phyloP scores from a whole-genome alignment of 768 basidiomycete species.

The Leccinum broughii region DNA sequence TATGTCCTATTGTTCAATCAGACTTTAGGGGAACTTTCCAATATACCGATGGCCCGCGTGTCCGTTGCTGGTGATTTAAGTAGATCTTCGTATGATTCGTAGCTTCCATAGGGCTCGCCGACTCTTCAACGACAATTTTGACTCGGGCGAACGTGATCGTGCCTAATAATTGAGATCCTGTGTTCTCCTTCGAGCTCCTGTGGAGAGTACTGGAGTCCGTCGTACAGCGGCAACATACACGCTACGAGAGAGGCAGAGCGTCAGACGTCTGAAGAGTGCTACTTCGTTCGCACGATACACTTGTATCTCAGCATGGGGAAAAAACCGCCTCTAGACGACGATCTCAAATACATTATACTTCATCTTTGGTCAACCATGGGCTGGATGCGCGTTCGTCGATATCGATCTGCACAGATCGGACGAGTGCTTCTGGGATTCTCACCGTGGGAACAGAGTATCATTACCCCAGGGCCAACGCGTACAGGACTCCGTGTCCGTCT shows the following conservation, averaged over 20 bases:
- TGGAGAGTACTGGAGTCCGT: neutral
- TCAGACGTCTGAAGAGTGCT: neutral
- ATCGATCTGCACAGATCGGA: neutral
- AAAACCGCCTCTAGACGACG: conserved; percentile 5
- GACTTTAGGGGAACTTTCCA: neutral
- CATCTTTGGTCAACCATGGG: conserved; percentile 1
- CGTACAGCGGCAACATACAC: conserved; percentile 1
- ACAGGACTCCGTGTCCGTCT: neutral
- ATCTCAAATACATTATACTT: conserved; percentile 5
- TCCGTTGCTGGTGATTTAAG: neutral
- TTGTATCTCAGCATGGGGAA: conserved; percentile 10
- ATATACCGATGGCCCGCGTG: neutral
- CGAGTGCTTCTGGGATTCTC: neutral
- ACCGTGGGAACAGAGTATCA: neutral
- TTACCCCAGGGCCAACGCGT: conserved; percentile 8
- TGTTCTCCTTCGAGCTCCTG: neutral
- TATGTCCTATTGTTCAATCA: too few species aligned
- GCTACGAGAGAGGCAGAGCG: neutral
- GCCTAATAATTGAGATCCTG: neutral
- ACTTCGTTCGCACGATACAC: conserved; percentile 13
- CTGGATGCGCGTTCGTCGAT: neutral
- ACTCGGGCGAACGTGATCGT: conserved; percentile 2
- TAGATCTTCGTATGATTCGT: too few species aligned
- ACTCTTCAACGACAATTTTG: neutral
- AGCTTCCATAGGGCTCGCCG: neutral